These are phyloP conservation scores for Tylopilus balloui DNA, from an alignment of 768 basidiomycete species.

Conservation along the genomic window DNA sequence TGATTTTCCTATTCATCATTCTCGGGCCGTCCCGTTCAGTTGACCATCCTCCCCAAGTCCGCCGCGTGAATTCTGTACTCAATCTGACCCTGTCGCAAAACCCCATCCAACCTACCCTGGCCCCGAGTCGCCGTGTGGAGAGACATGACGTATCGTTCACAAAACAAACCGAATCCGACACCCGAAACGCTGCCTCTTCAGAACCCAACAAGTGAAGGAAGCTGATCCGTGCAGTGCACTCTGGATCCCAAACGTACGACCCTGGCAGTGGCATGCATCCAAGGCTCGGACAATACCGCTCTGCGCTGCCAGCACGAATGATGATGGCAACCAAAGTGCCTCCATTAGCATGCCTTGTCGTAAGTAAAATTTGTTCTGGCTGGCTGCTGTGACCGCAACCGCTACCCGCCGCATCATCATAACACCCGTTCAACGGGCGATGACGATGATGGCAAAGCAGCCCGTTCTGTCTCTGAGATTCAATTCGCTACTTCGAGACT, in stretches of 20 bases:
- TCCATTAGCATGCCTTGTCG: conserved; percentile 13
- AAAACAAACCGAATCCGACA: conserved; percentile 6
- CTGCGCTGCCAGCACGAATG: conserved; percentile 15
- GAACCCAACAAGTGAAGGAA: conserved; percentile 4
- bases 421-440: conserved; percentile 7
- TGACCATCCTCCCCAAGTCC: conserved; percentile 11
- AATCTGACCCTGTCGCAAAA: conserved; percentile 17
- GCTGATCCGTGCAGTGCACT: conserved; percentile 10
- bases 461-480: conserved; percentile 13
- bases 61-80: conserved; percentile 17
- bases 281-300: conserved; percentile 12
- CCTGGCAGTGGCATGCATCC: conserved; percentile 1
- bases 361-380: conserved; percentile 18
- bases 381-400: conserved; percentile 12
- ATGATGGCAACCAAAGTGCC: conserved; percentile 14
- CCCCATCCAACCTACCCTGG: conserved; percentile 3
- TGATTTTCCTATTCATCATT: conserved; percentile 8
- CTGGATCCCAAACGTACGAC: conserved; percentile 4
- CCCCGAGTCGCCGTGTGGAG: conserved; percentile 21
- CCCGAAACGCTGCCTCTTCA: conserved; percentile 9
- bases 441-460: background rate
- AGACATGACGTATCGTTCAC: conserved; percentile 20
- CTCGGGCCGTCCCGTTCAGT: conserved; percentile 4
- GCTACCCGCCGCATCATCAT: conserved; percentile 14
- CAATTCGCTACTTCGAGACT: conserved; percentile 8